Evolutionary conservation across 352 stramenopile genomes (phyloP), one percentile per base, ranked within the genome.

Genomic region (Phytopythium vexans): DNA sequence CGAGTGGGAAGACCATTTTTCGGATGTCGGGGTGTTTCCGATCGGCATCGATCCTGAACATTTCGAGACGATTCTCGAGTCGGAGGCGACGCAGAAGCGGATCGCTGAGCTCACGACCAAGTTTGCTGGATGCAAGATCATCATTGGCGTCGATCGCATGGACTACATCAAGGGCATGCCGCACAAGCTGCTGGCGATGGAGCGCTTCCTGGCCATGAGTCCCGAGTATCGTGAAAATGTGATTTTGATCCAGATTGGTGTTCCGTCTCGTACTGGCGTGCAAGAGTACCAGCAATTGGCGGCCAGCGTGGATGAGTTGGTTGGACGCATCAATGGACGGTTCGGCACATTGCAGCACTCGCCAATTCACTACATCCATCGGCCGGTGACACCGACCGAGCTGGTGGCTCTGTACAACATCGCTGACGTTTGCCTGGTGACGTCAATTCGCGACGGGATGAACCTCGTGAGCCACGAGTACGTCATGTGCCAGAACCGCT

Each of bases 211-310:
- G 1, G 73, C 77, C 11, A 66, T 77, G 53, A 86, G 94, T 51
- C 86, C 88, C 0, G 79, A 98, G 53, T 95, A 87, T 60, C 79
- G 88, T 15, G 91, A 93, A 12, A 96, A 96, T 62, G 89, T 98
- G 49, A 86, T 97, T 32, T 58, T 98, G 6, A 87, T 98, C 42
- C 92, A 98, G 70, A 96, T 98, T 41, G 95, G 82, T 12, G 96
- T 98, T 37, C 95, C 92, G 12, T 93, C 80, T 5, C 77, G 88
- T 8, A 87, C 71, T 7, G 82, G 87, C 31, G 84, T 96, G 12
- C 55, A 84, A 31, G 88, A 96, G 66, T 96, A 96, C 54, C 82
- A 92, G 52, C 72, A 88, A 47, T 54, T 96, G 47, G 78, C 66
- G 33, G 80, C 81, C 8, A 88, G 83, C 45, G 81, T 96, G 50